Evolutionary conservation across 2,329 filamentous ascomycete species (phyloP).

Genomic region (Drechslerella dactyloides): DNA sequence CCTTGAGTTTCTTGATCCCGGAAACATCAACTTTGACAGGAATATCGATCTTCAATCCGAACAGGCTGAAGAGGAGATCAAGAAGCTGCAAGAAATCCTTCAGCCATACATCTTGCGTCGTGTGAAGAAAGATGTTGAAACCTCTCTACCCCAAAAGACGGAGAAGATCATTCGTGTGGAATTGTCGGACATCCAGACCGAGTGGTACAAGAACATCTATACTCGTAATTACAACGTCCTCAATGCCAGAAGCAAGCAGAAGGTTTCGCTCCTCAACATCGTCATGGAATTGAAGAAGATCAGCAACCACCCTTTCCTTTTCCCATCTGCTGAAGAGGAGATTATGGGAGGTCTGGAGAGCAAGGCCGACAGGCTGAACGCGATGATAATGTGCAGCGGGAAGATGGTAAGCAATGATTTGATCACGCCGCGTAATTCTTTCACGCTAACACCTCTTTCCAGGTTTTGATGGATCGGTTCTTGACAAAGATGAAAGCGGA

Average conservation of each 20-base stretch:
- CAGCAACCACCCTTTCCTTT: conserved; percentile 98
- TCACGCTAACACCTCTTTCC: conserved; percentile 18
- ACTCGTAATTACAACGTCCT: conserved; percentile 95
- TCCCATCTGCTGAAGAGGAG: conserved; percentile 88
- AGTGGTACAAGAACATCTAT: conserved; percentile 98
- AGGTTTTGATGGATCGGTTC: conserved; percentile 80
- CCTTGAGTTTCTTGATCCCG: conserved; percentile 97
- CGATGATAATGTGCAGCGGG: conserved; percentile 92
- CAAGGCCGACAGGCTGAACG: conserved; percentile 88
- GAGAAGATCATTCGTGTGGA: conserved; percentile 99
- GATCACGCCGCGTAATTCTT: not conserved
- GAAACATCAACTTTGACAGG: conserved; percentile 85
- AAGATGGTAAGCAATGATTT: conserved; percentile 79
- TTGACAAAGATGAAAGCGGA: conserved; percentile 91
- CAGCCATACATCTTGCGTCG: conserved; percentile 93
- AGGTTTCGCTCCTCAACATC: conserved; percentile 93
- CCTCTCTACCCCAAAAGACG: conserved; percentile 92
- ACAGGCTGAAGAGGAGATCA: conserved; percentile 84
- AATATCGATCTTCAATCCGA: conserved; percentile 83
- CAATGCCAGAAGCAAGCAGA: conserved; percentile 82
- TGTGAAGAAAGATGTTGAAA: conserved; percentile 97
- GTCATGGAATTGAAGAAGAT: conserved; percentile 99
- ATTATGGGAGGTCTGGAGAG: conserved; percentile 79
- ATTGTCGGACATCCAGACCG: conserved; percentile 90
- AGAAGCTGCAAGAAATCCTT: conserved; percentile 82